These are phyloP conservation scores for Cladophialophora psammophila DNA, from an alignment of 2,329 filamentous ascomycete genomes.

Conservation along the genomic window DNA sequence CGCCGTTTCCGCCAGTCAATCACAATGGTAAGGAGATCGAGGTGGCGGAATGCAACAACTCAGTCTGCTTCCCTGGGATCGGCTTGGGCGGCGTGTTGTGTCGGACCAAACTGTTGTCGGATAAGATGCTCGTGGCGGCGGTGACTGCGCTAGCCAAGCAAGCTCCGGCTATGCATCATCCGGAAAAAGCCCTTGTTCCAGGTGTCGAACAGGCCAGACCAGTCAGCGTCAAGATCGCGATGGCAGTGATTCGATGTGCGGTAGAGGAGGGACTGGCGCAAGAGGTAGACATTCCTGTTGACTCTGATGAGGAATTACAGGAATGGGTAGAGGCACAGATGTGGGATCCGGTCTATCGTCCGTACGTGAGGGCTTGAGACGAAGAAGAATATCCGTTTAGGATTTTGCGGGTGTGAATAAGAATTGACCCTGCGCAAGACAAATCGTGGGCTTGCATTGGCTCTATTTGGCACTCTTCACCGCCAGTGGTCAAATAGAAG, in stretches of 20 bases:
- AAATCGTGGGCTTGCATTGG: neutral
- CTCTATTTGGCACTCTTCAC: neutral
- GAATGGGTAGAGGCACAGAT: slow-evolving; percentile 53
- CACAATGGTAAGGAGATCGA: slow-evolving; percentile 63
- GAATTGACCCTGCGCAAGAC: neutral
- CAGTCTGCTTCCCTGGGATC: slow-evolving; percentile 83
- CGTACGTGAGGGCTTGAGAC: slow-evolving; percentile 15
- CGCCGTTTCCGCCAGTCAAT: slow-evolving; percentile 78
- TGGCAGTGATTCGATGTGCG: slow-evolving; percentile 75
- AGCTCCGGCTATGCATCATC: slow-evolving; percentile 73
- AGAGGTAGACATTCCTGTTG: slow-evolving; percentile 68
- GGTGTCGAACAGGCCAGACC: slow-evolving; percentile 76
- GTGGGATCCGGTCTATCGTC: slow-evolving; percentile 50
- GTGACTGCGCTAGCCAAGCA: slow-evolving; percentile 74
- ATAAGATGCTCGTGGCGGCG: slow-evolving; percentile 82
- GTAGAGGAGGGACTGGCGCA: slow-evolving; percentile 72
- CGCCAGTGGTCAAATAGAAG: no score
- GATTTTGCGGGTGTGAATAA: neutral
- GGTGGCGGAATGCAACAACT: slow-evolving; percentile 87
- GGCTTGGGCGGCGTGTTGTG: slow-evolving; percentile 79
- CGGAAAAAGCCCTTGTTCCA: slow-evolving; percentile 72
- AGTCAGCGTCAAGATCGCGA: slow-evolving; percentile 79
- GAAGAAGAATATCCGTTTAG: neutral
- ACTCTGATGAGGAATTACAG: slow-evolving; percentile 46
- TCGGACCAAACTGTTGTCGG: slow-evolving; percentile 70